Evolutionary conservation across 176 grass and related monocot genomes (phyloP), one percentile per base, ranked within the genome.

Genomic region (Thalia dealbata): DNA sequence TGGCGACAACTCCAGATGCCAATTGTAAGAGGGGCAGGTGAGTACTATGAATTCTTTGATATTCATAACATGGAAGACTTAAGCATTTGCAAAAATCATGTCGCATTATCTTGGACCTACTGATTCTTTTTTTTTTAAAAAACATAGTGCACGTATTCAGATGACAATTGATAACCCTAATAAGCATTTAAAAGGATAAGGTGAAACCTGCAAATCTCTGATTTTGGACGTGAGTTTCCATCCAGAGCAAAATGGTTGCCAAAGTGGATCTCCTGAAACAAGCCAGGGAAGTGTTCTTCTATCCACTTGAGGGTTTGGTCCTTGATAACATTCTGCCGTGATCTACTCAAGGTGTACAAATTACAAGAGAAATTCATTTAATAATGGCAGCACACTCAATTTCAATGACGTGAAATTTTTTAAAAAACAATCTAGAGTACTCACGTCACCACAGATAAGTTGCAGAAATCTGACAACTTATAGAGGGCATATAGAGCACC

Each of bases 241-340:
- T 99, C 73, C 80, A 99, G 79, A 74, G 95, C 90, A 30, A 99
- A 99, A 87, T 99, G 95, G 68, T 99, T 99, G 3, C 95, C 90
- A 2, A 99, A 99, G 75, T 93, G 87, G 76, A 99, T 88, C 74
- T 99, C 87, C 68, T 93, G 82, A 85, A 99, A 99, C 75, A 99
- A 85, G 43, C 85, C 85, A n/a, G 95, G 95, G 83, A 91, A 99
- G 26, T 93, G 73, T 76, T 81, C 88, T 75, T 81, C 87, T 2
- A 99, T 84, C 90, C 95, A 99, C 50, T 93, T 72, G 64, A 93
- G 51, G 38, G 95, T 99, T 71, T 91, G 95, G 76, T 70, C 83
- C 84, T 84, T 99, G 69, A 99, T 99, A 68, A 63, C 90, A 83
- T 99, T 87, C 85, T 99, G 95, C 26, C 95, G 83, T 83, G 95